A percentile compares a stretch with the other conserved stretches of the same genome.
Conservation (phyloP, 768 basidiomycete species). For the Rhodotorula babjevae region DNA sequence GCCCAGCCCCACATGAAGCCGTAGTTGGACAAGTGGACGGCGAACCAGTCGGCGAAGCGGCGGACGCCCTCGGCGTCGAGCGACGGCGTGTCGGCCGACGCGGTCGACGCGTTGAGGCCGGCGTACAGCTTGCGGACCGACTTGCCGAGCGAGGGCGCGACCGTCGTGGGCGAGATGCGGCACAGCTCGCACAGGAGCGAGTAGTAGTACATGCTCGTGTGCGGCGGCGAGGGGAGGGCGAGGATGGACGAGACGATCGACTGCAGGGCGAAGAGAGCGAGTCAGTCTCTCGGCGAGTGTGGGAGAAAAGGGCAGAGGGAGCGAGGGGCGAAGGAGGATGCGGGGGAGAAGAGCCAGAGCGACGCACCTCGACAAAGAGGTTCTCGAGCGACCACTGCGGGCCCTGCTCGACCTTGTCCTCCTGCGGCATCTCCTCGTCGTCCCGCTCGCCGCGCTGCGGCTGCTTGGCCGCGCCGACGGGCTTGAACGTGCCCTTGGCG, state of each 20-base stretch:
- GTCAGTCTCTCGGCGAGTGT: no score
- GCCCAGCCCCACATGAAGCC: conserved; percentile 99
- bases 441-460: background rate
- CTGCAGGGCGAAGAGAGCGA: conserved; percentile 47
- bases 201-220: conserved; percentile 78
- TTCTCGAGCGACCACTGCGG: conserved; percentile 86
- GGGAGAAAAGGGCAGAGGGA: background rate
- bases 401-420: conserved; percentile 53
- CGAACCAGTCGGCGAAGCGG: conserved; percentile 89
- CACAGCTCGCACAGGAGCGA: conserved; percentile 87
- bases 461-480: conserved; percentile 47
- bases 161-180: conserved; percentile 83
- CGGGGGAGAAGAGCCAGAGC: no score
- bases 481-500: conserved; percentile 66
- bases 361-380: conserved; percentile 72
- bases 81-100: background rate
- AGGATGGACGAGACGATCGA: conserved; percentile 69
- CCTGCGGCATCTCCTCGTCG: conserved; percentile 47
- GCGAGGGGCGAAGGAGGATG: background rate
- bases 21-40: conserved; percentile 94
- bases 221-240: conserved; percentile 67
- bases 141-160: conserved; percentile 94
- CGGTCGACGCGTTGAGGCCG: conserved; percentile 51
- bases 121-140: conserved; percentile 81
- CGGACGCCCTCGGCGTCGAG: conserved; percentile 78